Evolutionary conservation across 331 rosid genomes (phyloP).

Genomic region (Pyrus hybrid): DNA sequence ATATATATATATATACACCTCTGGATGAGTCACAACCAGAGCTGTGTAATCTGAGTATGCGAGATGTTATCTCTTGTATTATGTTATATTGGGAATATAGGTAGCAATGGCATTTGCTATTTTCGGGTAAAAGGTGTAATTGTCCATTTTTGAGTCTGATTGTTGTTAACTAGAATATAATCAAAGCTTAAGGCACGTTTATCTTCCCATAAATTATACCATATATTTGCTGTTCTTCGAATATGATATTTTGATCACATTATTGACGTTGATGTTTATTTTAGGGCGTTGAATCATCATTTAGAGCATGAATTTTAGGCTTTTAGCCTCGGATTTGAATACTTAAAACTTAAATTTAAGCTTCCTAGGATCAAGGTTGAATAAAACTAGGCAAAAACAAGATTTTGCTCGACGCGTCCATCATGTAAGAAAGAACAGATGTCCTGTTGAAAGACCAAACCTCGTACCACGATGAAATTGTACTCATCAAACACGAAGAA

Average conservation of each 20-base stretch:
- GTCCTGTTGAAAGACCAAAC: too few species aligned
- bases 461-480: too few species aligned
- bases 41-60: constrained; percentile 25
- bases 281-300: too few species aligned
- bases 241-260: too few species aligned
- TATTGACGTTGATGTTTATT: too few species aligned
- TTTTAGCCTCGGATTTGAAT: too few species aligned
- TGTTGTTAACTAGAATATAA: not conserved
- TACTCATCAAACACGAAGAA: not conserved
- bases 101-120: not conserved
- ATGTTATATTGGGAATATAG: not conserved
- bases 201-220: not conserved
- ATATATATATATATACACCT: constrained; percentile 28
- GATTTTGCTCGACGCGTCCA: too few species aligned
- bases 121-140: not conserved
- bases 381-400: too few species aligned
- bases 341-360: too few species aligned
- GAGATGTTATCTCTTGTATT: not conserved
- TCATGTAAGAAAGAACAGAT: not conserved
- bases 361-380: too few species aligned
- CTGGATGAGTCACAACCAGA: constrained; percentile 22
- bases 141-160: not conserved
- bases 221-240: too few species aligned
- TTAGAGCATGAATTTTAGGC: too few species aligned
- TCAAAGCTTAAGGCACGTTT: not conserved